These are phyloP conservation scores for Verticillium klebahnii DNA, from an alignment of 2,329 filamentous ascomycete species.

Conservation along the genomic window DNA sequence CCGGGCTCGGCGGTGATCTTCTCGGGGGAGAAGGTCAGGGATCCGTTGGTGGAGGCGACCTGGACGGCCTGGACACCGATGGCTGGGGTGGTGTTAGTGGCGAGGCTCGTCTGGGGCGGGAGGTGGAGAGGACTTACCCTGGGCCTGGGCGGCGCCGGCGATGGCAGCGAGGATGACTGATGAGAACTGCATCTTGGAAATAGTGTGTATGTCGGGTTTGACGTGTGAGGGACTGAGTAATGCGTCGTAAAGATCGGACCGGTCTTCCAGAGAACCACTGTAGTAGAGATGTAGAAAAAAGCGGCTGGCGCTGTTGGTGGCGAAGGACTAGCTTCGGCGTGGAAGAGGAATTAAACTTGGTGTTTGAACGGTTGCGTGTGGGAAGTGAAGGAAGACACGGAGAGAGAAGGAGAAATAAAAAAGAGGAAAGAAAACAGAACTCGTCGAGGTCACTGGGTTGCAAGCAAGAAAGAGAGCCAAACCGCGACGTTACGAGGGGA, in stretches of 20 bases:
- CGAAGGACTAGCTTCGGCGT: conserved; percentile 42
- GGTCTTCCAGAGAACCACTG: conserved; percentile 7
- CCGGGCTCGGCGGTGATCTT: conserved; percentile 60
- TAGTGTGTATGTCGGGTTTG: conserved; percentile 1
- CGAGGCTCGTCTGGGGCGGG: not conserved
- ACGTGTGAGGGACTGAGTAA: not conserved
- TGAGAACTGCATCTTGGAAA: conserved; percentile 48
- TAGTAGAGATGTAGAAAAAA: conserved; percentile 13
- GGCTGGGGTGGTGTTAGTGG: conserved; percentile 19
- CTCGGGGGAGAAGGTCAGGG: conserved; percentile 61
- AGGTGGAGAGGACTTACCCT: conserved; percentile 28
- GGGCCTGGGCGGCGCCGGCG: conserved; percentile 40
- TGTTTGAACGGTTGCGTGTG: conserved; percentile 7
- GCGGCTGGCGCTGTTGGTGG: conserved; percentile 41
- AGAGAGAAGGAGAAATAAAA: conserved; percentile 17
- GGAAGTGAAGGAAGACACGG: conserved; percentile 18
- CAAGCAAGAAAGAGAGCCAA: conserved; percentile 22
- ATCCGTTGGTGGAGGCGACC: conserved; percentile 53
- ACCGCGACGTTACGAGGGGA: conserved; percentile 18
- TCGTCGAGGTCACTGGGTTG: conserved; percentile 16
- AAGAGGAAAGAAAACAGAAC: conserved; percentile 18
- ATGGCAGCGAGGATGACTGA: conserved; percentile 42
- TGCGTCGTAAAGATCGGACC: conserved; percentile 3
- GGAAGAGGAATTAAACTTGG: conserved; percentile 19
- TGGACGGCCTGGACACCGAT: conserved; percentile 57